A percentile compares a stretch with the other conserved stretches of the same genome.
Conservation (phyloP, 495 filamentous ascomycete genomes). For the Aspergillus nanangensis region DNA sequence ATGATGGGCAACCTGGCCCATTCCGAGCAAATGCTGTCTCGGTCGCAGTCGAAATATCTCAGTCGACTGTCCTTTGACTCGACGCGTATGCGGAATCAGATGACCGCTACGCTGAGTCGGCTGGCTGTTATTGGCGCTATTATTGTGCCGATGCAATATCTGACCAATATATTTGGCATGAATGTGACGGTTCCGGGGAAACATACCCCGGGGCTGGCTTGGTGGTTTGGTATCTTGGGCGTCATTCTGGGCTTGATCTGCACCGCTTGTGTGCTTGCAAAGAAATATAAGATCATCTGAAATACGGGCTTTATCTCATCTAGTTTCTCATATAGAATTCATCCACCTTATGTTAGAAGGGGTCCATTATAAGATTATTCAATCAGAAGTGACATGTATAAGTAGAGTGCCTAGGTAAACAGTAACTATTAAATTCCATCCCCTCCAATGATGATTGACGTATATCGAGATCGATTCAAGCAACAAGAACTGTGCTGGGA, state of each 20-base stretch:
- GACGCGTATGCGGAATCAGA: slow-evolving; percentile 67
- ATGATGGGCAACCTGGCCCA: slow-evolving; percentile 89
- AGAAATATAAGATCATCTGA: slow-evolving; percentile 8
- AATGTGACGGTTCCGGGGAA: slow-evolving; percentile 78
- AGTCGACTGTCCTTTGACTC: slow-evolving; percentile 82
- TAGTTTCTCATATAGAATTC: too few relatives aligned
- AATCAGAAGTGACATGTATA: too few relatives aligned
- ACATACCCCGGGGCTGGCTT: slow-evolving; percentile 40
- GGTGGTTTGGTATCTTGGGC: slow-evolving; percentile 73
- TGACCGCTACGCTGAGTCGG: slow-evolving; percentile 73
- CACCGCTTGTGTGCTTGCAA: slow-evolving; percentile 9
- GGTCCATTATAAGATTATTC: too few relatives aligned
- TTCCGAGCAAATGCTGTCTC: slow-evolving; percentile 89
- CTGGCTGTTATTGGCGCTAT: slow-evolving; percentile 83
- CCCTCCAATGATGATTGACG: too few relatives aligned
- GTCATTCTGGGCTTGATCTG: slow-evolving; percentile 34
- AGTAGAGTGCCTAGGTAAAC: too few relatives aligned
- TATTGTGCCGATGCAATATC: slow-evolving; percentile 82
- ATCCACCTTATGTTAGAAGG: too few relatives aligned
- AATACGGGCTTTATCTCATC: neutral
- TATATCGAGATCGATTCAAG: too few relatives aligned
- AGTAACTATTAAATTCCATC: too few relatives aligned
- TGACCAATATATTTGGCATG: slow-evolving; percentile 90
- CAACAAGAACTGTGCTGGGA: too few relatives aligned
- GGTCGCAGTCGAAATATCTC: slow-evolving; percentile 83